phyloP scores from a whole-genome alignment of 2,329 filamentous ascomycete species.

The Aschersonia sp. region DNA sequence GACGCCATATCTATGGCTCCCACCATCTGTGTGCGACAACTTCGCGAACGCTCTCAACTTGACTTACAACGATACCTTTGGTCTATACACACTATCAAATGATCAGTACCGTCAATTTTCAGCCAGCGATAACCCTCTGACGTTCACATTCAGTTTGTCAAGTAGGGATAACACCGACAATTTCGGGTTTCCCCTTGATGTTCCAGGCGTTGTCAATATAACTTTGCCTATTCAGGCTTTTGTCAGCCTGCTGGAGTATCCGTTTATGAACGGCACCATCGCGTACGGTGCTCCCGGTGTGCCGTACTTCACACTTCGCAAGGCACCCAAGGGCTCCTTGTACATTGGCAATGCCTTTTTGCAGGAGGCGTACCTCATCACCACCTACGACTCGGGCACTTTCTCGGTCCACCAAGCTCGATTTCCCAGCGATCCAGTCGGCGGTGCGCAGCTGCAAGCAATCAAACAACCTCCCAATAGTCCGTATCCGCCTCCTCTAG shows the following conservation, averaged over 20 bases:
- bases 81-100: slow-evolving; percentile 49
- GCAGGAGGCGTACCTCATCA: slow-evolving; percentile 51
- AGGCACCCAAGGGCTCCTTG: slow-evolving; percentile 34
- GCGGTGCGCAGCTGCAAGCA: slow-evolving; percentile 23
- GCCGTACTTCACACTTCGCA: slow-evolving; percentile 53
- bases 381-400: slow-evolving; percentile 35
- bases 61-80: slow-evolving; percentile 46
- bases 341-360: slow-evolving; percentile 55
- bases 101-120: slow-evolving; percentile 35
- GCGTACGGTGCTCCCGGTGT: slow-evolving; percentile 27
- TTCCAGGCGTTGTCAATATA: slow-evolving; percentile 39
- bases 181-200: slow-evolving; percentile 31
- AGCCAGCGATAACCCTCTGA: slow-evolving; percentile 24
- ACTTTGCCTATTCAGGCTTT: slow-evolving; percentile 37
- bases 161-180: slow-evolving; percentile 38
- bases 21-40: slow-evolving; percentile 41
- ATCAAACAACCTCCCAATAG: slow-evolving; percentile 30
- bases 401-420: slow-evolving; percentile 42
- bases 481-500: slow-evolving; percentile 26
- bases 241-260: slow-evolving; percentile 32
- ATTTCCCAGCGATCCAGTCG: slow-evolving; percentile 29
- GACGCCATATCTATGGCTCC: slow-evolving; percentile 50
- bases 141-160: slow-evolving; percentile 42
- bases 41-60: slow-evolving; percentile 52
- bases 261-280: slow-evolving; percentile 28